Percentiles rank a stretch among this genome's conserved stretches.
Conservation (phyloP, 495 filamentous ascomycete species). For the Neurospora sp. region DNA sequence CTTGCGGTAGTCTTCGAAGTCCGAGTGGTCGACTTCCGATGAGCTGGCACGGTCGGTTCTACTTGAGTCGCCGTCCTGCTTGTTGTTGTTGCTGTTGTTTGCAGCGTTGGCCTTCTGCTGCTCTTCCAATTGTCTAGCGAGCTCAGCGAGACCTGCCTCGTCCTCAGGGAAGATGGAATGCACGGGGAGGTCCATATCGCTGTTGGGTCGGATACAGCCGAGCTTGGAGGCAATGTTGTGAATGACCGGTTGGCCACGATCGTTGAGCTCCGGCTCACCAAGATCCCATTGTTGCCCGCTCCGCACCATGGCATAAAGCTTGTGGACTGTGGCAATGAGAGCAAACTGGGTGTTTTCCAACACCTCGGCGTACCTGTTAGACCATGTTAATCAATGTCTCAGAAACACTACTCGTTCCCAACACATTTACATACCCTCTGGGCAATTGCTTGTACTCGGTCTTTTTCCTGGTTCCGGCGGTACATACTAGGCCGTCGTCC, state of each 20-base stretch:
- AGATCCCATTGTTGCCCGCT: slow-evolving; percentile 44
- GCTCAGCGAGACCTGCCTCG: slow-evolving; percentile 39
- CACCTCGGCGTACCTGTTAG: slow-evolving; percentile 43
- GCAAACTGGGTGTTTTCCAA: slow-evolving; percentile 48
- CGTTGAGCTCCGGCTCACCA: slow-evolving; percentile 46
- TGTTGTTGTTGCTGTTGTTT: slow-evolving; percentile 17
- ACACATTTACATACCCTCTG: slow-evolving; percentile 27
- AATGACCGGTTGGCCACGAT: slow-evolving; percentile 44
- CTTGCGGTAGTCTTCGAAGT: slow-evolving; percentile 41
- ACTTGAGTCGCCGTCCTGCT: slow-evolving; percentile 24
- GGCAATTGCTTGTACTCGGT: slow-evolving; percentile 50
- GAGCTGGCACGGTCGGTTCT: slow-evolving; percentile 40
- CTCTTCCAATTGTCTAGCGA: slow-evolving; percentile 36
- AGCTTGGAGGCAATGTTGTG: slow-evolving; percentile 48
- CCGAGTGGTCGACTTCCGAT: slow-evolving; percentile 42
- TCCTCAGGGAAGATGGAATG: slow-evolving; percentile 44
- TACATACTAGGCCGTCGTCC: slow-evolving; percentile 48
- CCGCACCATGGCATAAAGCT: slow-evolving; percentile 48
- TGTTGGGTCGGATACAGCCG: slow-evolving; percentile 45
- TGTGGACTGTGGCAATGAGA: slow-evolving; percentile 46
- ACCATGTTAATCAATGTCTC: slow-evolving; percentile 10
- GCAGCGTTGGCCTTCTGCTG: slow-evolving; percentile 27
- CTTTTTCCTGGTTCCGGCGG: slow-evolving; percentile 47
- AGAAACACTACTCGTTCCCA: background rate
- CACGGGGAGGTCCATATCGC: slow-evolving; percentile 43